Conservation (phyloP, 2,329 filamentous ascomycete genomes). For the Lecanicillium sp. region DNA sequence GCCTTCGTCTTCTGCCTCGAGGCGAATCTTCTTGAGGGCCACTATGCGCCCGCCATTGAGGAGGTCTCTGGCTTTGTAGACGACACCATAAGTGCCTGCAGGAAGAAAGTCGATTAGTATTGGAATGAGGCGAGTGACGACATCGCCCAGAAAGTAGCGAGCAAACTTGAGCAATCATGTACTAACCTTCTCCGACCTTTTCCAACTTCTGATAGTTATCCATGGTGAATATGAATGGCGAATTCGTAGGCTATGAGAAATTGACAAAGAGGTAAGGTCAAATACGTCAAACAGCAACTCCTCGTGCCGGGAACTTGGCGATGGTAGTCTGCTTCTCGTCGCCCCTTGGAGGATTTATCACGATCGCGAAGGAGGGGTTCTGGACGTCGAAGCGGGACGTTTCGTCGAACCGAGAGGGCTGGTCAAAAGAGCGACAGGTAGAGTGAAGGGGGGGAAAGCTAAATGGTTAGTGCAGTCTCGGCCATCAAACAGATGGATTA, state of each 20-base stretch:
- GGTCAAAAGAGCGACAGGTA: neutral
- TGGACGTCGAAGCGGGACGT: too few relatives aligned
- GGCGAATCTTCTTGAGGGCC: constrained; percentile 88
- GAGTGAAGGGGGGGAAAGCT: neutral
- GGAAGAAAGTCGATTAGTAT: constrained; percentile 2
- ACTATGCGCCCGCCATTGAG: constrained; percentile 76
- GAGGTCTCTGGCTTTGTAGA: constrained; percentile 89
- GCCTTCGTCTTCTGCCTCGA: constrained; percentile 91
- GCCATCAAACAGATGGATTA: neutral
- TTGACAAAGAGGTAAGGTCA: too few relatives aligned
- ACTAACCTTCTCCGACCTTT: constrained; percentile 87
- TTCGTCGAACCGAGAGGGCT: too few relatives aligned
- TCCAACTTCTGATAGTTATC: constrained; percentile 96
- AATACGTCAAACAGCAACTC: too few relatives aligned
- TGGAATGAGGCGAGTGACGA: constrained; percentile 1
- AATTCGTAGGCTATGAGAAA: too few relatives aligned
- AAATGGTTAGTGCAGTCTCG: neutral
- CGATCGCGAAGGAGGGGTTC: too few relatives aligned
- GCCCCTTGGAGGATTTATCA: too few relatives aligned
- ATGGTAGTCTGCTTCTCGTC: too few relatives aligned
- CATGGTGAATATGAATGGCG: constrained; percentile 42
- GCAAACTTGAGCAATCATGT: neutral
- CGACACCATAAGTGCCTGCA: constrained; percentile 90
- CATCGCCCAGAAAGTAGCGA: constrained; percentile 4
- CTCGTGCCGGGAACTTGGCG: too few relatives aligned